Evolutionary conservation across 2,329 filamentous ascomycete genomes (phyloP).

Genomic region (Monilinia polystroma): DNA sequence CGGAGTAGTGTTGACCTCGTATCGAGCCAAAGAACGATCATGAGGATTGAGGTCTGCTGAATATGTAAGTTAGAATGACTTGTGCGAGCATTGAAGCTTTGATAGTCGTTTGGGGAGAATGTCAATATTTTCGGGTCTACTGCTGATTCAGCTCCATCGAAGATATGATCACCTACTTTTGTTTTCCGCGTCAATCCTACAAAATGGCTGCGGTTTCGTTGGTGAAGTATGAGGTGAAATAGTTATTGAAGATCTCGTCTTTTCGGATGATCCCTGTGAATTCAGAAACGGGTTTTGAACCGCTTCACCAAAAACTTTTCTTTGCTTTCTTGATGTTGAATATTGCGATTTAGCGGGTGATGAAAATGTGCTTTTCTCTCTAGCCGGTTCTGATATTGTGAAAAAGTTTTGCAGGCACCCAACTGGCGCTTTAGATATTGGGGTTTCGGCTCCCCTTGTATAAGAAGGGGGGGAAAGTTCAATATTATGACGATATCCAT

Average conservation of each 20-base stretch:
- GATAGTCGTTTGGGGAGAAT: not conserved
- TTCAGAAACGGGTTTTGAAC: slow-evolving; percentile 21
- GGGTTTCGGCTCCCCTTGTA: not conserved
- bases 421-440: not conserved
- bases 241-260: slow-evolving; percentile 7
- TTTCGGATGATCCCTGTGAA: not conserved
- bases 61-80: not conserved
- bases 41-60: not conserved
- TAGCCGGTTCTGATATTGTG: not conserved
- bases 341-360: slow-evolving; percentile 2
- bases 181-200: not conserved
- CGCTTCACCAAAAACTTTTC: slow-evolving; percentile 21
- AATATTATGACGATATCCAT: not conserved
- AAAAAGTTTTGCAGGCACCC: not conserved
- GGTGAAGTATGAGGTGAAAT: slow-evolving; percentile 21
- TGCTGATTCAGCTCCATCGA: not conserved
- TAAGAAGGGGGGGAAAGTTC: not conserved
- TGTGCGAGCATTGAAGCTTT: not conserved
- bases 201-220: not conserved
- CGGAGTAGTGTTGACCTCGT: slow-evolving; percentile 17
- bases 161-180: slow-evolving; percentile 3
- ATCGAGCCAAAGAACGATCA: slow-evolving; percentile 16
- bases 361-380: not conserved
- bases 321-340: slow-evolving; percentile 20
- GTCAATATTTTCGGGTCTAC: no score